Base-by-base conservation (phyloP, 305 asterid species). In the Caryopteris hybrid region DNA sequence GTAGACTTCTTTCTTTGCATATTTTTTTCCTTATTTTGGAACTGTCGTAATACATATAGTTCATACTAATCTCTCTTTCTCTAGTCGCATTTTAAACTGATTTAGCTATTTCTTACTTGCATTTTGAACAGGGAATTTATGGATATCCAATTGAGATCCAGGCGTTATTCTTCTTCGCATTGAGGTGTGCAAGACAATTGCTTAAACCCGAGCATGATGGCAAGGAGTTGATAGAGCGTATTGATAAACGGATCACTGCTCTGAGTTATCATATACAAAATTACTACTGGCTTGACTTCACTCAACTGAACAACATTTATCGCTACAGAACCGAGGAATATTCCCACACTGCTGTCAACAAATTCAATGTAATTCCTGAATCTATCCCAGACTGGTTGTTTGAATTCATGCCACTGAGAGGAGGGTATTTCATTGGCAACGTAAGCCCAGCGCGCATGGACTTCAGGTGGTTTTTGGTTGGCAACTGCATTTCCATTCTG, bases 121-220 rank as follows among this genome's bases (percentile, higher is more conserved):
- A 22, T 76, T 63, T 62, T 68, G 22, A 42, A 12, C 78, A 84
- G 88, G 94, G 88, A 47, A 73, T 84, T 38, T 87, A 82, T 65
- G 90, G 94, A 13, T 87, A 84, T 73, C 94, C 88, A 27, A 80
- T 87, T 52, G 94, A 84, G 81, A 87, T 84, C 34, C 94, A 84
- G 81, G 84, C 88, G 1, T 85, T 86, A 64, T 86, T 86, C 81
- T 86, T 80, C 59, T 80, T 84, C 48, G 90, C 93, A 2, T 68
- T 86, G 74, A 82, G 88, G 73, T 86, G 88, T 76, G 93, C 93
- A 13, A 60, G 64, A 31, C 79, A 74, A 41, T 66, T 86, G 84
- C 85, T 86, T 41, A 86, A 84, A 62, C 84, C 78, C 2, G 88
- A 84, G 72, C 81, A 63, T 55, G 83, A 74, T 45, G 81, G 80